Percentiles rank a stretch among this genome's conserved stretches.
Conservation (phyloP, 495 filamentous ascomycete genomes). For the Penicillium herquei region DNA sequence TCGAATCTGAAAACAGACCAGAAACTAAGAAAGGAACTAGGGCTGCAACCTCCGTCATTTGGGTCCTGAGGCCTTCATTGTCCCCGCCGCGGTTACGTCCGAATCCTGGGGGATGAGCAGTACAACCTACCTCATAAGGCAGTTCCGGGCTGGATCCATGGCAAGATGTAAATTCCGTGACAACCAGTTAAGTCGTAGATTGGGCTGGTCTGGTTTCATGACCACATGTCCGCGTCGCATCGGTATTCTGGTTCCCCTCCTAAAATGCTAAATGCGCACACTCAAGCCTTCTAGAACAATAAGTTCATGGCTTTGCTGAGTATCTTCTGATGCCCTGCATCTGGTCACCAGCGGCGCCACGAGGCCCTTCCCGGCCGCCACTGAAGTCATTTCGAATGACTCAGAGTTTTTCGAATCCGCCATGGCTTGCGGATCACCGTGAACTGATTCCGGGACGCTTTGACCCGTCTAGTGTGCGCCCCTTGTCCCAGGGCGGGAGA, state of each 20-base stretch:
- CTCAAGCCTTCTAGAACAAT: constrained; percentile 8
- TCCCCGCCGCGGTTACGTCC: constrained; percentile 12
- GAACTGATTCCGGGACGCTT: constrained; percentile 4
- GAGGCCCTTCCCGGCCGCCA: constrained; percentile 23
- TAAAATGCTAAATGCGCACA: background rate
- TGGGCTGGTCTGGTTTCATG: background rate
- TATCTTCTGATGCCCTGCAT: background rate
- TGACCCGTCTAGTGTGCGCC: constrained; percentile 5
- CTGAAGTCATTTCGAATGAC: constrained; percentile 18
- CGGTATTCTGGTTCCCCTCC: background rate
- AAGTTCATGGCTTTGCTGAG: background rate
- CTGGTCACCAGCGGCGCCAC: constrained; percentile 7
- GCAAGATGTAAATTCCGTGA: no score
- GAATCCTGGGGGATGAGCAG: constrained; percentile 20
- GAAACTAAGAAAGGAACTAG: background rate
- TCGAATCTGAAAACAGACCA: no score
- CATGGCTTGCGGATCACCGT: constrained; percentile 19
- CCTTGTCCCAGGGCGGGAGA: background rate
- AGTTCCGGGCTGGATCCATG: constrained; percentile 17
- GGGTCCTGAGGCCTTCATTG: background rate
- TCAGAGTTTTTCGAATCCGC: constrained; percentile 10
- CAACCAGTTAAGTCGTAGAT: no score
- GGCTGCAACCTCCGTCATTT: constrained; percentile 2
- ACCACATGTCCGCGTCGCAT: background rate
- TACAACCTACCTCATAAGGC: constrained; percentile 19